Evolutionary conservation across 2,329 filamentous ascomycete species (phyloP).

Genomic region (Setomelanomma holmii): DNA sequence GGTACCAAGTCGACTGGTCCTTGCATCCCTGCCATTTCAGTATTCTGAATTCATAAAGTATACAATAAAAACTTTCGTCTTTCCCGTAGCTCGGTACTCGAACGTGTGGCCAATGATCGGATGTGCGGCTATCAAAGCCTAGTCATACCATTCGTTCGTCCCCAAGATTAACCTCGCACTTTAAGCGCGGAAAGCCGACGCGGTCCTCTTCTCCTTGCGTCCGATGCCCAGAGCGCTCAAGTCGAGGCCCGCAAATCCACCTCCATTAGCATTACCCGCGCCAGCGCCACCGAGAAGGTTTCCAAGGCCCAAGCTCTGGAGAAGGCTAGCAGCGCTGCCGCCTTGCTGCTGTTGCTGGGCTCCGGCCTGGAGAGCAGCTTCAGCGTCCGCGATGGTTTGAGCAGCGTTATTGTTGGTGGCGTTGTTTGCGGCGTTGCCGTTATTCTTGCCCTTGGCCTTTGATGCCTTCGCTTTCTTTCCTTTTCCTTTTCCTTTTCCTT

Average conservation of each 20-base stretch:
- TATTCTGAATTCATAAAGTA: background rate
- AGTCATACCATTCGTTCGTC: background rate
- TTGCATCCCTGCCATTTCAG: background rate
- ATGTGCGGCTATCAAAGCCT: conserved; percentile 1
- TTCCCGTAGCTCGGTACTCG: background rate
- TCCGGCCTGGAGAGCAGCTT: conserved; percentile 13
- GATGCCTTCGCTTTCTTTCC: conserved; percentile 16
- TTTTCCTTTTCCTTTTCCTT: conserved; percentile 14
- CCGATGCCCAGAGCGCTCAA: conserved; percentile 11
- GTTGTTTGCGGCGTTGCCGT: conserved; percentile 9
- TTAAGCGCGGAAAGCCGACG: conserved; percentile 19
- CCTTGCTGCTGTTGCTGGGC: conserved; percentile 11
- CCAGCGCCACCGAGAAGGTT: conserved; percentile 10
- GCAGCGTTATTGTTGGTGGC: background rate
- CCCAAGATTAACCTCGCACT: background rate
- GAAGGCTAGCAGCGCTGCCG: conserved; percentile 4
- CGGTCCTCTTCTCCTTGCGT: conserved; percentile 11
- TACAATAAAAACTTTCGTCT: background rate
- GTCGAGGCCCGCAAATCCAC: conserved; percentile 7
- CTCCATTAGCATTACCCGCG: background rate
- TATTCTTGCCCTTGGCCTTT: conserved; percentile 17
- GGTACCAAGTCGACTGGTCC: background rate
- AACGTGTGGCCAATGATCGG: too few relatives aligned
- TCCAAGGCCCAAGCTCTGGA: conserved; percentile 7
- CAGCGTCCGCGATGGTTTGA: conserved; percentile 10